Conservation (phyloP, 78 protist genomes). For the Chrysochromulina tobinii region DNA sequence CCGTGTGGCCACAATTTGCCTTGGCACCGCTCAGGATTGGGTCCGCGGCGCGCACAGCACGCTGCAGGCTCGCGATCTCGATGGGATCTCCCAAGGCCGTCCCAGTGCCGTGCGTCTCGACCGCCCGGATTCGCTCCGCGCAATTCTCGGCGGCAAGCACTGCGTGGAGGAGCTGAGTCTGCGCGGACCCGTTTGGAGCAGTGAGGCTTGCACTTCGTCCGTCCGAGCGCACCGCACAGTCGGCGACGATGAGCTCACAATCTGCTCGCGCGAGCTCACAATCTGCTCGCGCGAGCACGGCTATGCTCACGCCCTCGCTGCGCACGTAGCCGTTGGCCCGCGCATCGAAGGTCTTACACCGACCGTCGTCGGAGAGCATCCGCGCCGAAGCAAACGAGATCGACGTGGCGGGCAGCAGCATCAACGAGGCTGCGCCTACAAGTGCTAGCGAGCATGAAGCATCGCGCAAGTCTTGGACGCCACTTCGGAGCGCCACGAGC, state of each 20-base stretch:
- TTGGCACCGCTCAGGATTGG: constrained; percentile 61
- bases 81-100: constrained; percentile 67
- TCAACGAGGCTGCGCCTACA: not conserved
- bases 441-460: not conserved
- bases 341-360: constrained; percentile 37
- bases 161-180: not conserved
- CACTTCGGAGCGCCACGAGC: not conserved
- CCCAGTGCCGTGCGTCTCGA: constrained; percentile 64
- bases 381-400: not conserved
- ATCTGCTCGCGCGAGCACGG: not conserved
- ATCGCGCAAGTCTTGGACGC: not conserved
- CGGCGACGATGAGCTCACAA: not conserved
- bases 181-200: not conserved
- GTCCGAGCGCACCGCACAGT: not conserved
- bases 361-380: constrained; percentile 29
- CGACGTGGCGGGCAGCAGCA: not conserved
- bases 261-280: not conserved
- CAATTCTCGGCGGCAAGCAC: not conserved
- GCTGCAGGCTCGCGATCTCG: not conserved
- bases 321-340: constrained; percentile 38
- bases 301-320: not conserved
- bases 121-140: no score
- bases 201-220: not conserved
- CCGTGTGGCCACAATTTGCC: constrained; percentile 74
- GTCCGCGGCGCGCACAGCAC: not conserved